Base-by-base conservation (phyloP, 495 filamentous ascomycete species). In the Rhizodiscina lignyota region DNA sequence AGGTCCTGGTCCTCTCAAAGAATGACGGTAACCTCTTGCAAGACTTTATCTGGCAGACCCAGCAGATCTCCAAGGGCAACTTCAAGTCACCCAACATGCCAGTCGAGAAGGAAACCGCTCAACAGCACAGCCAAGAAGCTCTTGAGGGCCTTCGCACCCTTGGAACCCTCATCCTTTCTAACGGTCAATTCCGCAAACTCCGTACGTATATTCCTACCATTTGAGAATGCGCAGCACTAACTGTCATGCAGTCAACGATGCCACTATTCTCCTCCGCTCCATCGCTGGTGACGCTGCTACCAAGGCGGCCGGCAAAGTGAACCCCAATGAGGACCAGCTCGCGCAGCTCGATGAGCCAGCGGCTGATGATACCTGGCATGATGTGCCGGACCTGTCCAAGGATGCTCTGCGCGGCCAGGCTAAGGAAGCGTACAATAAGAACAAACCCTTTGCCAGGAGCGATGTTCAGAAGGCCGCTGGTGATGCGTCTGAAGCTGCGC, bases 121-220 rank as follows among this genome's bases (percentile, higher is more conserved):
- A 77, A 53, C 79, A 86, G 47, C 82, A 94, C 54, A 82, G 78
- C 16, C 74, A 79, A 43, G 60, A 83, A 52, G 81, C 74, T 2
- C 59, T 86, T 22, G 77, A 91, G 37, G 89, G 91, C n/a, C 58
- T 97, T 20, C 77, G 80, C 35, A 91, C 80, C 2, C 59, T 97
- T 5, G 89, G 91, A 30, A 86, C 78, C 8, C 68, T 97, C 31
- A 60, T 97, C 41, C 77, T 96, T 52, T 86, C 85, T 40, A 97
- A 97, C 43, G 91, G 89, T 39, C 86, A 94, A 60, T 94, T 94
- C 64, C 70, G 85, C 31, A 94, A 94, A 63, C 71, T 94, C 16
- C 58, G 83, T 89, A 66, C 55, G 82, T 76, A 5, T 3, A 22
- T 4, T 17, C 6, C 3, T 23, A 15, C 34, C 3, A 2, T 1